phyloP scores from a whole-genome alignment of 2,329 filamentous ascomycete genomes.

The Colletotrichum abscissum region DNA sequence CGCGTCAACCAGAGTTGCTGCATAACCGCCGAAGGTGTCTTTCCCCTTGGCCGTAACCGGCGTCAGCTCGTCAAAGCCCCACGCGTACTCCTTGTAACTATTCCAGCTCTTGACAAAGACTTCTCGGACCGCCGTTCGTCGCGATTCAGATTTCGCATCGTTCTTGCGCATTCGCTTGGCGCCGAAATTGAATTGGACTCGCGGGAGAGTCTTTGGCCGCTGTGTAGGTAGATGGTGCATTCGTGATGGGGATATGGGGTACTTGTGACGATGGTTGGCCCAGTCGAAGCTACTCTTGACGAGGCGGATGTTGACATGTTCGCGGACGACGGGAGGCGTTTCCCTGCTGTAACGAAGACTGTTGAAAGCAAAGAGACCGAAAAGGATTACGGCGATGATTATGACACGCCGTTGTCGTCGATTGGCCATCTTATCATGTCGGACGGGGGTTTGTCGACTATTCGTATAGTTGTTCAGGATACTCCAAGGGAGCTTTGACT shows the following conservation, averaged over 20 bases:
- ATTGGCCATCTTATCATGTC: conserved; percentile 34
- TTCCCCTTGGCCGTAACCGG: conserved; percentile 52
- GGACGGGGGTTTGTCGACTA: not conserved
- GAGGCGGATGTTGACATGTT: conserved; percentile 18
- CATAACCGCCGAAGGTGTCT: conserved; percentile 59
- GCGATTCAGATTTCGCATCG: conserved; percentile 30
- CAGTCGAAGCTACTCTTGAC: conserved; percentile 35
- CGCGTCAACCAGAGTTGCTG: conserved; percentile 56
- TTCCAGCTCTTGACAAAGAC: conserved; percentile 52
- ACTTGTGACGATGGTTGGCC: conserved; percentile 25
- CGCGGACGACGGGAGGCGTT: not conserved
- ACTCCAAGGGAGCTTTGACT: not conserved
- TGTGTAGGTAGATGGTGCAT: conserved; percentile 28
- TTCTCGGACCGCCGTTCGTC: conserved; percentile 43
- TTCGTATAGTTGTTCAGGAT: not conserved
- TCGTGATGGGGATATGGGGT: conserved; percentile 23
- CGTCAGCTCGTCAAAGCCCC: conserved; percentile 58
- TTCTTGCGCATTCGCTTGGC: conserved; percentile 20
- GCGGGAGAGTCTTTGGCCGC: conserved; percentile 18
- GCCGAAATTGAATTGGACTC: conserved; percentile 30
- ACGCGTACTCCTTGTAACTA: conserved; percentile 57
- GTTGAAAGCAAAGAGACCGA: conserved; percentile 19
- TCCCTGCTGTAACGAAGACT: not conserved
- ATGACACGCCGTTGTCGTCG: conserved; percentile 34
- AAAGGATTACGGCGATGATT: conserved; percentile 26